Evolutionary conservation across 139 green algal species (phyloP).

Genomic region (Raphidocelis subcapitata): DNA sequence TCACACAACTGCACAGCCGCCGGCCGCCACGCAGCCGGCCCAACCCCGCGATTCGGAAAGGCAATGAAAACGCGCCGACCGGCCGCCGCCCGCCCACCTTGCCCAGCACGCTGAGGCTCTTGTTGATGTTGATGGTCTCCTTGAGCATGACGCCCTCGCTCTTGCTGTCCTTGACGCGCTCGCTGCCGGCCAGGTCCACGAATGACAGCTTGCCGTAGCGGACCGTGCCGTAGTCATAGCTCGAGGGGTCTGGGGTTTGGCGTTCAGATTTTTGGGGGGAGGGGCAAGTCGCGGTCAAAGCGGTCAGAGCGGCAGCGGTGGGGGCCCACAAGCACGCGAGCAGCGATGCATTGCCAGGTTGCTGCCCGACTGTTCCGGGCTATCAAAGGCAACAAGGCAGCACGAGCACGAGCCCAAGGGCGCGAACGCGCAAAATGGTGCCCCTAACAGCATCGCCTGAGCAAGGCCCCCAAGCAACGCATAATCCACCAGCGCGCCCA

Average conservation of each 20-base stretch:
- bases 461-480: slow-evolving; percentile 1
- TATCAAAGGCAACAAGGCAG: too few relatives aligned
- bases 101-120: slow-evolving; percentile 87
- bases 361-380: too few relatives aligned
- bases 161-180: slow-evolving; percentile 82
- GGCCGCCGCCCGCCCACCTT: slow-evolving; percentile 62
- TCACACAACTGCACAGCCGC: too few relatives aligned
- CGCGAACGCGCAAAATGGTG: too few relatives aligned
- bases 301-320: background rate
- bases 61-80: background rate
- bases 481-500: background rate
- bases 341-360: slow-evolving; percentile 6
- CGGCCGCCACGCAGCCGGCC: too few relatives aligned
- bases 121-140: slow-evolving; percentile 95
- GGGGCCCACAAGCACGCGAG: background rate
- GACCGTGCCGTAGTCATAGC: slow-evolving; percentile 52
- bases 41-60: too few relatives aligned
- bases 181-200: slow-evolving; percentile 91
- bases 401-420: too few relatives aligned
- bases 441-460: too few relatives aligned
- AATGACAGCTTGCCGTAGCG: slow-evolving; percentile 81
- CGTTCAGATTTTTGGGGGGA: background rate
- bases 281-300: background rate
- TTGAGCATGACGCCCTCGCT: slow-evolving; percentile 69
- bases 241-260: slow-evolving; percentile 39